Conservation (phyloP, 768 basidiomycete species). For the Pisolithus orientalis region DNA sequence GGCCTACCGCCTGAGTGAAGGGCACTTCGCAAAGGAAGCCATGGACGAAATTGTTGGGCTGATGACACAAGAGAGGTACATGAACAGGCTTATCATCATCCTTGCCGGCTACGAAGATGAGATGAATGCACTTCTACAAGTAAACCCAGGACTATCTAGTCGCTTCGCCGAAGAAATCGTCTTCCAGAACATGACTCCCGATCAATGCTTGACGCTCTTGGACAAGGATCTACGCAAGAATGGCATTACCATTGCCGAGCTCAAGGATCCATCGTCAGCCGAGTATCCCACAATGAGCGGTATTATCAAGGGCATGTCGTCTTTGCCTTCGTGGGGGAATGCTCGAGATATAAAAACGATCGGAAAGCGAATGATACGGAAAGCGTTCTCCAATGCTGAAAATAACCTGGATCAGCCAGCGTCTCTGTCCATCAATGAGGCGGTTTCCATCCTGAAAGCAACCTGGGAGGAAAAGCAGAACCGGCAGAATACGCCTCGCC, state of each 20-base stretch:
- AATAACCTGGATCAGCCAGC: slow-evolving; percentile 10
- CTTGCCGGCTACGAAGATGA: slow-evolving; percentile 67
- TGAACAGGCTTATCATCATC: slow-evolving; percentile 56
- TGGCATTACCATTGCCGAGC: slow-evolving; percentile 31
- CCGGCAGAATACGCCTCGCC: slow-evolving; percentile 18
- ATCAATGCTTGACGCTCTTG: slow-evolving; percentile 46
- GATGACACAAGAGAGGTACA: slow-evolving; percentile 53
- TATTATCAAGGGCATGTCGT: slow-evolving; percentile 35
- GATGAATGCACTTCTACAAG: slow-evolving; percentile 52
- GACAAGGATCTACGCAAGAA: slow-evolving; percentile 40
- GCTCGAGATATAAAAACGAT: slow-evolving; percentile 58
- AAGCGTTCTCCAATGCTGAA: slow-evolving; percentile 29
- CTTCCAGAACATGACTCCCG: slow-evolving; percentile 46
- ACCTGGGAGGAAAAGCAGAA: slow-evolving; percentile 21
- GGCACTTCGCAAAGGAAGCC: slow-evolving; percentile 64
- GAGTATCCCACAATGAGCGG: slow-evolving; percentile 32
- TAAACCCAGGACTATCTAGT: slow-evolving; percentile 61
- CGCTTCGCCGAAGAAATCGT: slow-evolving; percentile 58
- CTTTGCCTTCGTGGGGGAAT: slow-evolving; percentile 58
- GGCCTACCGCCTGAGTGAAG: slow-evolving; percentile 57
- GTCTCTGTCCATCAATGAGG: slow-evolving; percentile 23
- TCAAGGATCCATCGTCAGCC: slow-evolving; percentile 27
- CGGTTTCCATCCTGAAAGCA: slow-evolving; percentile 19
- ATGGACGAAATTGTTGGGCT: slow-evolving; percentile 64
- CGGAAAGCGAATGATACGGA: slow-evolving; percentile 39